Percentiles rank a stretch among this genome's conserved stretches.
These are phyloP conservation scores for Chrysoporthe austroafricana DNA, from an alignment of 2,329 filamentous ascomycete genomes.

Conservation along the genomic window DNA sequence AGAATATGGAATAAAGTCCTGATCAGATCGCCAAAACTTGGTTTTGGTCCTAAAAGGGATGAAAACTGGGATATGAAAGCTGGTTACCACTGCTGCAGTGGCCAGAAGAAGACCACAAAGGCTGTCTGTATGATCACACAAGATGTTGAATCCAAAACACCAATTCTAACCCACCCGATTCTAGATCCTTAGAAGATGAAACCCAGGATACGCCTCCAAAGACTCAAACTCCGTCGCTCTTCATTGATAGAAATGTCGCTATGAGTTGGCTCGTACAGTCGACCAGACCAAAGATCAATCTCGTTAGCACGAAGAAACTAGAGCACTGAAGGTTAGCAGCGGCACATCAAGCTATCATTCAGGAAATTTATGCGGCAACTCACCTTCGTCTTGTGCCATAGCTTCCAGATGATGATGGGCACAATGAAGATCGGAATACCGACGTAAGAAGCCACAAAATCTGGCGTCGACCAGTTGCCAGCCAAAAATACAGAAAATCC, in stretches of 20 bases:
- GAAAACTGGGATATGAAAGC: neutral
- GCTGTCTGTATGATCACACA: neutral
- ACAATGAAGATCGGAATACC: conserved; percentile 32
- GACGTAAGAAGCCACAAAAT: conserved; percentile 47
- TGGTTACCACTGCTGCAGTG: neutral
- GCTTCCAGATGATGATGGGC: conserved; percentile 25
- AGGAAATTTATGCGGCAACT: neutral
- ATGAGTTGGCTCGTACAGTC: conserved; percentile 21
- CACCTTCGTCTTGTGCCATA: conserved; percentile 26
- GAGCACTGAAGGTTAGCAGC: conserved; percentile 3
- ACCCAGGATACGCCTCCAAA: conserved; percentile 22
- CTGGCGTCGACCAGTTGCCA: conserved; percentile 41
- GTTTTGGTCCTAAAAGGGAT: neutral
- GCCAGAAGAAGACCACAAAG: neutral
- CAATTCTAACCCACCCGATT: neutral
- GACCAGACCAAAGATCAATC: conserved; percentile 59
- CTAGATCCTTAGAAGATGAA: conserved; percentile 11
- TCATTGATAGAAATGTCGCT: conserved; percentile 11
- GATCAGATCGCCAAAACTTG: neutral
- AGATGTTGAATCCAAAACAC: neutral
- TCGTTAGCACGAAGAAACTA: conserved; percentile 37
- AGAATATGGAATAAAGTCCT: neutral
- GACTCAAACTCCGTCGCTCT: conserved; percentile 7
- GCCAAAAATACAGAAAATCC: conserved; percentile 48
- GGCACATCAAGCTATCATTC: neutral